These are phyloP conservation scores for Cubamyces lactineus DNA, from an alignment of 768 basidiomycete genomes.

Conservation along the genomic window DNA sequence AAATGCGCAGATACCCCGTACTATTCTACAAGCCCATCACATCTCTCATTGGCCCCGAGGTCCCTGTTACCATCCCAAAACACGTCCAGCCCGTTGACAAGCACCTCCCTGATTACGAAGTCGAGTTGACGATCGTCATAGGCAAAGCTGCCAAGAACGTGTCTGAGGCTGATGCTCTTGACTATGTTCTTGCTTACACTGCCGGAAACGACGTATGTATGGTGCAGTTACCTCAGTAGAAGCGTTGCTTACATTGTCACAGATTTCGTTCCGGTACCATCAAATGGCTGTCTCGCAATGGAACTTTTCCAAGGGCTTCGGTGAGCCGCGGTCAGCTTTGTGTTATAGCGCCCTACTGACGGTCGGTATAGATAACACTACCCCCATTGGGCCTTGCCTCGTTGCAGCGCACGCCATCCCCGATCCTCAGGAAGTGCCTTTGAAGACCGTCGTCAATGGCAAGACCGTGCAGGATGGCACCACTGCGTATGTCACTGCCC, in stretches of 20 bases:
- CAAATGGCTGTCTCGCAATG: constrained; percentile 85
- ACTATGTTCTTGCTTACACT: constrained; percentile 86
- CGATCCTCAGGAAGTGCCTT: constrained; percentile 64
- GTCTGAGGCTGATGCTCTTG: constrained; percentile 75
- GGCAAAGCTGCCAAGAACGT: constrained; percentile 83
- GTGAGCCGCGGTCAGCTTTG: constrained; percentile 40
- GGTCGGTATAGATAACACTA: constrained; percentile 54
- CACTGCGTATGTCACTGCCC: constrained; percentile 60
- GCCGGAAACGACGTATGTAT: constrained; percentile 71
- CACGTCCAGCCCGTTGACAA: constrained; percentile 70
- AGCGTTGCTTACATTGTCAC: neutral
- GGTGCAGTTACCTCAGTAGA: neutral
- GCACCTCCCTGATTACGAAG: constrained; percentile 82
- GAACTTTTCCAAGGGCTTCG: constrained; percentile 88
- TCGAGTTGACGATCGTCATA: constrained; percentile 80
- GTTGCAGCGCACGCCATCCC: constrained; percentile 66
- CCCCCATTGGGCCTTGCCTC: constrained; percentile 81
- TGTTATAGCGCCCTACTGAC: neutral
- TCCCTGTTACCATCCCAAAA: constrained; percentile 64
- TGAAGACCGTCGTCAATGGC: constrained; percentile 72
- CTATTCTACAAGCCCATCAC: constrained; percentile 81
- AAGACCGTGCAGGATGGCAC: constrained; percentile 72
- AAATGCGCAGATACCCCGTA: constrained; percentile 57
- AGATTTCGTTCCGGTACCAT: constrained; percentile 84
- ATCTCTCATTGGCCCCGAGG: constrained; percentile 71